phyloP scores from a whole-genome alignment of 2,329 filamentous ascomycete species.

The Colletotrichum sojae region DNA sequence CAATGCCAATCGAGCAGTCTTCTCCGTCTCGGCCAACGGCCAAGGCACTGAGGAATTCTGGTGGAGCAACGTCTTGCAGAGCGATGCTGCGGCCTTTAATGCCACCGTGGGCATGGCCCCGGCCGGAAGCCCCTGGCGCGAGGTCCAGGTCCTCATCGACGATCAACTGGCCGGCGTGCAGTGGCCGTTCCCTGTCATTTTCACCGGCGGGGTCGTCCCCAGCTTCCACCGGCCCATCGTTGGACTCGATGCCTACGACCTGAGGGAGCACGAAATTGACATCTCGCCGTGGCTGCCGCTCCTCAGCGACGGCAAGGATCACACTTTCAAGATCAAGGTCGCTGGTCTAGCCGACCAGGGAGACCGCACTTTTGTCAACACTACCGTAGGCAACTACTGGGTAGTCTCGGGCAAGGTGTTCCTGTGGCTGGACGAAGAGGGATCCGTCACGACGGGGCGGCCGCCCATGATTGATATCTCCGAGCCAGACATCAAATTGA shows the following conservation, averaged over 20 bases:
- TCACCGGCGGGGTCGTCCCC: conserved; percentile 84
- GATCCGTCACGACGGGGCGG: conserved; percentile 66
- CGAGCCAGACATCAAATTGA: conserved; percentile 64
- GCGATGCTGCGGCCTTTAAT: conserved; percentile 71
- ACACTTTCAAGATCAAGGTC: conserved; percentile 78
- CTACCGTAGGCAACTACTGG: conserved; percentile 77
- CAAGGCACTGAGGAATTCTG: conserved; percentile 87
- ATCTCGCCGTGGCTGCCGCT: conserved; percentile 82
- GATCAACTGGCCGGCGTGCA: conserved; percentile 79
- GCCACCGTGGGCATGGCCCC: conserved; percentile 69
- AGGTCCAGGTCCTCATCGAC: conserved; percentile 84
- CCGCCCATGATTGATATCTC: conserved; percentile 48
- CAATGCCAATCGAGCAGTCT: conserved; percentile 77
- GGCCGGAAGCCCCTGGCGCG: conserved; percentile 81
- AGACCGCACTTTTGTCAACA: conserved; percentile 61
- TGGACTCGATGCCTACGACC: conserved; percentile 83
- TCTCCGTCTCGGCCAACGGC: conserved; percentile 83
- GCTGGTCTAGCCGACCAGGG: conserved; percentile 73
- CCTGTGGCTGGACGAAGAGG: conserved; percentile 74
- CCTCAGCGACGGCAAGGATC: conserved; percentile 74
- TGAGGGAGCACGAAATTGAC: conserved; percentile 86
- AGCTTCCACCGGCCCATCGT: conserved; percentile 84
- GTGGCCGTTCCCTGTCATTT: conserved; percentile 88
- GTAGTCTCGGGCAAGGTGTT: conserved; percentile 85
- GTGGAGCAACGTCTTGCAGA: conserved; percentile 83